Conservation (phyloP, 2,329 filamentous ascomycete genomes). For the Hymenoscyphus scutula region DNA sequence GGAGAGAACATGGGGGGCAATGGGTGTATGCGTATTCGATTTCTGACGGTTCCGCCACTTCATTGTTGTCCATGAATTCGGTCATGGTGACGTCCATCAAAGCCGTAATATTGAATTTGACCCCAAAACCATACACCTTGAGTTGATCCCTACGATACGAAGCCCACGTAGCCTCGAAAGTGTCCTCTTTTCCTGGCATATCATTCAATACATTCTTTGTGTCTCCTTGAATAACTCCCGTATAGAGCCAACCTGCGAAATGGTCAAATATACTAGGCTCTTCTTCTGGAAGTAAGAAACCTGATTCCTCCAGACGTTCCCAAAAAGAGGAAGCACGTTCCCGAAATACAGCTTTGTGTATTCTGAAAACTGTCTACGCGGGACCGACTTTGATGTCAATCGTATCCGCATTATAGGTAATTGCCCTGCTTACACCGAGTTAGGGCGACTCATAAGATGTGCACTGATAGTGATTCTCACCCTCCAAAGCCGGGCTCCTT, state of each 20-base stretch:
- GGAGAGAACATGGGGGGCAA: neutral
- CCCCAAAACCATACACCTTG: neutral
- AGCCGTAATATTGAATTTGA: neutral
- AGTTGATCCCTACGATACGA: neutral
- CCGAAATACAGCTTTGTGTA: constrained; percentile 20
- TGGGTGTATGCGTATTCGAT: neutral
- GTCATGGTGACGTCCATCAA: neutral
- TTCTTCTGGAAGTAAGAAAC: neutral
- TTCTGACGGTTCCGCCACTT: neutral
- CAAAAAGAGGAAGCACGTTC: constrained; percentile 16
- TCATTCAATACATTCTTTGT: neutral
- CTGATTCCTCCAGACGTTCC: neutral
- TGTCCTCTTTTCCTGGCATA: no score
- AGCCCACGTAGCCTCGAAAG: no score
- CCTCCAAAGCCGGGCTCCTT: neutral
- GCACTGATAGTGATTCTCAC: neutral
- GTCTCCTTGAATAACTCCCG: neutral
- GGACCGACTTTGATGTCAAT: constrained; percentile 7
- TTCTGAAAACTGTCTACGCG: neutral
- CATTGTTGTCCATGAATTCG: neutral
- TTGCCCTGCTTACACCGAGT: neutral
- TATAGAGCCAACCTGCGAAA: constrained; percentile 8
- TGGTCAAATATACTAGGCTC: constrained; percentile 4
- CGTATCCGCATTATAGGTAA: neutral
- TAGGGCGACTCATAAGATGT: neutral